Percentiles rank a stretch among this genome's conserved stretches.
phyloP scores from a whole-genome alignment of 345 rosid species.

The Arabidopsis suecica region DNA sequence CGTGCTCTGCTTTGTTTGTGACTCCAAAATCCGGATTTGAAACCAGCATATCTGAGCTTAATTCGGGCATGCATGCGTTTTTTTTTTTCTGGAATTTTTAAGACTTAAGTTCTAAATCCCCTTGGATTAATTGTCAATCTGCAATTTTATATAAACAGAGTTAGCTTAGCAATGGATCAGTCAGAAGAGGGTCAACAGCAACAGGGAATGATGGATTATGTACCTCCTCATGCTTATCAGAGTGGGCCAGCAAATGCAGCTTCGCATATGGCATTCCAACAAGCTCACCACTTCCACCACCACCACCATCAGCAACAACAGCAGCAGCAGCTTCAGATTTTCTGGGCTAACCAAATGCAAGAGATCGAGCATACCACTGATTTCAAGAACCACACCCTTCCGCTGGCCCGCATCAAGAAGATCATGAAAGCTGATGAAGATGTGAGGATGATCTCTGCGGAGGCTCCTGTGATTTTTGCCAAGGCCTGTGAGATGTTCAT shows the following conservation, averaged over 20 bases:
- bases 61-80: constrained; percentile 1
- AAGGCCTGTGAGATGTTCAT: constrained; percentile 69
- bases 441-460: constrained; percentile 64
- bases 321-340: constrained; percentile 60
- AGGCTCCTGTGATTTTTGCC: constrained; percentile 67
- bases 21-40: not conserved
- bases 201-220: constrained; percentile 57
- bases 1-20: not conserved
- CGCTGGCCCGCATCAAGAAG: constrained; percentile 65
- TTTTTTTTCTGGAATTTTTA: not conserved
- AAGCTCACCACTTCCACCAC: constrained; percentile 60
- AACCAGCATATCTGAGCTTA: not conserved
- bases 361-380: constrained; percentile 59
- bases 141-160: not conserved
- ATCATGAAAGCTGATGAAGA: constrained; percentile 73
- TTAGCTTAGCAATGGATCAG: constrained; percentile 32
- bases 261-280: constrained; percentile 54
- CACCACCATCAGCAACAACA: constrained; percentile 59
- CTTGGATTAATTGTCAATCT: not conserved
- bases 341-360: constrained; percentile 64
- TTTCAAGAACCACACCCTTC: constrained; percentile 64
- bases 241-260: constrained; percentile 40
- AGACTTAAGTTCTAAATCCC: not conserved
- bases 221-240: constrained; percentile 54
- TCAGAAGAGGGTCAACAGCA: constrained; percentile 41